Evolutionary conservation across 306 rosid species (phyloP), one percentile per base, ranked within the genome.

Genomic region (Cyclanthera cordifolia): DNA sequence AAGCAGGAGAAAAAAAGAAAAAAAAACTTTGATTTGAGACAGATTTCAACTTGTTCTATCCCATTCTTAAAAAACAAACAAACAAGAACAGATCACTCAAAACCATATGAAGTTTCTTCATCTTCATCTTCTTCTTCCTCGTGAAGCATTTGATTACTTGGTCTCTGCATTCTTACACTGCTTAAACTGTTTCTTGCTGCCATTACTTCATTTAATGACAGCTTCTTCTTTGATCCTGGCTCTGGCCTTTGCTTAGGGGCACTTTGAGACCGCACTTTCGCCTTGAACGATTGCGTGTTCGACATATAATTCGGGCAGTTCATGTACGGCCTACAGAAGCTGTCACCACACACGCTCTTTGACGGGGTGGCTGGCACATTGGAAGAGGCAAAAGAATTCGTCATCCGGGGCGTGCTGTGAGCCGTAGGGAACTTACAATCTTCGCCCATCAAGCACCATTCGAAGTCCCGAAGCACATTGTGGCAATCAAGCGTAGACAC

Each of bases 101-200:
- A 52, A 12, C 32, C 73, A 69, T 51, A 69, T 49, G 54, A 15
- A 30, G 16, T 2, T 34, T 78, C 11, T 5, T 37, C 43, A 6
- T 37, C 43, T 6, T 37, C 43, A 0, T 37, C 43, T 37, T 37
- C 41, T 34, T 83, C 84, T 21, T 76, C 83, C 28, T 83, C 84
- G 48, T 75, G 83, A 53, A 79, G 82, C 69, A 79, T 77, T 37
- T 64, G 89, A 10, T 77, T 73, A 66, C 72, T 66, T 19, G 94
- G 71, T 57, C 85, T 76, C 67, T 83, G 99, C 99, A 94, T 94
- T 78, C 88, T 83, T 39, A 94, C 87, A 46, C 92, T 73, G 67
- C 99, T 86, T 2, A 88, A 72, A 74, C 97, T 94, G 69, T 85
- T 90, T 53, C 99, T 85, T 14, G 96, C 97, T 0, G 90, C 88